A percentile compares a stretch with the other conserved stretches of the same genome.
These are phyloP conservation scores for Akanthomyces muscarius DNA, from an alignment of 2,329 filamentous ascomycete genomes.

Conservation along the genomic window DNA sequence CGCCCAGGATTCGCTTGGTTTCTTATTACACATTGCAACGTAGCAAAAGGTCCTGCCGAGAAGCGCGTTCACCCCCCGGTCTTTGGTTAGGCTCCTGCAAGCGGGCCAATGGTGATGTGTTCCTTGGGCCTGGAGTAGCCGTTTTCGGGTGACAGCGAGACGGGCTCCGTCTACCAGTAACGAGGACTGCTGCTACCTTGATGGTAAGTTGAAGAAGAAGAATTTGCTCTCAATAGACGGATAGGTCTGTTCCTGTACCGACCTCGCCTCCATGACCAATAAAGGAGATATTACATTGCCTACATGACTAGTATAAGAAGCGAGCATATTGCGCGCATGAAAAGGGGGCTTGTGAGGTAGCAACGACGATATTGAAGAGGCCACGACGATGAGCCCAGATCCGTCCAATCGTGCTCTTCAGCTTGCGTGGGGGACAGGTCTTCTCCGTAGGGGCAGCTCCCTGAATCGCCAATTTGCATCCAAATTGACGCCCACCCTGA, in stretches of 20 bases:
- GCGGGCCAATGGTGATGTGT: not conserved
- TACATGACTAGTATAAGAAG: not conserved
- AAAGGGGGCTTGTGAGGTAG: no score
- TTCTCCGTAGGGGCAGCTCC: not conserved
- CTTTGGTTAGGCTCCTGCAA: not conserved
- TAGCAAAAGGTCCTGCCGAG: not conserved
- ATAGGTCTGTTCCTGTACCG: no score
- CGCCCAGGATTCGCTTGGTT: not conserved
- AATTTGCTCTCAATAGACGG: not conserved
- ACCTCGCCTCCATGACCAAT: no score
- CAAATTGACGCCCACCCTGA: not conserved
- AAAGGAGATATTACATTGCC: not conserved
- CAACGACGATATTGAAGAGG: not conserved
- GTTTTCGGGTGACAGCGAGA: conserved; percentile 13
- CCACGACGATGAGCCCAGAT: not conserved
- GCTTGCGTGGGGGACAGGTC: not conserved
- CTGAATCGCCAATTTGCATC: not conserved
- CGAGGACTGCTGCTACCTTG: not conserved
- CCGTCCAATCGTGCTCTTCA: not conserved
- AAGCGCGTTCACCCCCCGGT: not conserved
- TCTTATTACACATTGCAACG: not conserved
- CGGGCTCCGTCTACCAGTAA: not conserved
- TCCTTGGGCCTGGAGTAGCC: not conserved
- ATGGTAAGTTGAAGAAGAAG: not conserved
- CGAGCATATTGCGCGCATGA: no score